A percentile compares a stretch with the other conserved stretches of the same genome.
These are phyloP conservation scores for Penicillium longicatenatum DNA, from an alignment of 495 filamentous ascomycete genomes.

Conservation along the genomic window DNA sequence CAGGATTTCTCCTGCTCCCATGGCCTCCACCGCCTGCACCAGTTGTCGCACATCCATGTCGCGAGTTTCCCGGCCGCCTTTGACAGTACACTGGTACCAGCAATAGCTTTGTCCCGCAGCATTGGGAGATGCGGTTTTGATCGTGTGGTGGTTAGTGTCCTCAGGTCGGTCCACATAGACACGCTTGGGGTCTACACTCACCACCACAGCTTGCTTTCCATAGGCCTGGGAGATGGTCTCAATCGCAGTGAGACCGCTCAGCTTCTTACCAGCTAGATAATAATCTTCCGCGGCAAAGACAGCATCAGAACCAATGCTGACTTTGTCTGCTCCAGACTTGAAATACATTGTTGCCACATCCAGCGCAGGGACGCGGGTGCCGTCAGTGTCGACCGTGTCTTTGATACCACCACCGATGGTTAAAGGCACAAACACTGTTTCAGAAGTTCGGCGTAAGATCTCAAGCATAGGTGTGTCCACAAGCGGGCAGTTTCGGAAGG, in stretches of 20 bases:
- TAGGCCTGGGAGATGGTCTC: constrained; percentile 93
- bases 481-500: constrained; percentile 90
- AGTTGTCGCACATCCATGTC: constrained; percentile 91
- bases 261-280: constrained; percentile 62
- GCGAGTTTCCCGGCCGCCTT: constrained; percentile 86
- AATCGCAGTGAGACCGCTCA: constrained; percentile 84
- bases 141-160: constrained; percentile 75
- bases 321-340: constrained; percentile 97
- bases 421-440: constrained; percentile 95
- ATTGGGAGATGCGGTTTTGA: constrained; percentile 69
- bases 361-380: constrained; percentile 80
- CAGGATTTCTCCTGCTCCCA: constrained; percentile 93
- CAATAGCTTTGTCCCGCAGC: constrained; percentile 78
- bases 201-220: constrained; percentile 94
- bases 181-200: constrained; percentile 90
- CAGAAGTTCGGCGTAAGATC: constrained; percentile 78
- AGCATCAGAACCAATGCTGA: constrained; percentile 95
- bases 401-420: constrained; percentile 95
- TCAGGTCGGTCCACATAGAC: constrained; percentile 76
- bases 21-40: constrained; percentile 85
- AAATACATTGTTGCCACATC: constrained; percentile 98
- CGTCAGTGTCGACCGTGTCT: constrained; percentile 86
- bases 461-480: constrained; percentile 95
- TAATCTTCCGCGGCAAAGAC: constrained; percentile 91
- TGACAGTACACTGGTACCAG: constrained; percentile 98